A percentile compares a stretch with the other conserved stretches of the same genome.
phyloP scores from a whole-genome alignment of 2,329 filamentous ascomycete species.

The Botrytis porri region DNA sequence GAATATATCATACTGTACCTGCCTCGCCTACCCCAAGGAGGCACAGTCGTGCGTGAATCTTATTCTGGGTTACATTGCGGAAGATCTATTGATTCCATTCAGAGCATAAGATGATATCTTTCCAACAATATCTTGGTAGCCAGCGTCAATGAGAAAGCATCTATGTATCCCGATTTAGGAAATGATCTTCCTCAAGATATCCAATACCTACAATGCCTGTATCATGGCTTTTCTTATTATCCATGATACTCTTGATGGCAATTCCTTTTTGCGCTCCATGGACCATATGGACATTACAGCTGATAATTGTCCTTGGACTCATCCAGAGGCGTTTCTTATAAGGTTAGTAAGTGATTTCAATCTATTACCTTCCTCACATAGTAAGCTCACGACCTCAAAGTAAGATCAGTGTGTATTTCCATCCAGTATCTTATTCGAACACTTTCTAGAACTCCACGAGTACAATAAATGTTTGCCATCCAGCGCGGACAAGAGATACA shows the following conservation, averaged over 20 bases:
- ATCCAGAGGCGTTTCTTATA: constrained; percentile 4
- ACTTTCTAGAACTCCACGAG: background rate
- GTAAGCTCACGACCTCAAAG: background rate
- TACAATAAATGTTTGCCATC: background rate
- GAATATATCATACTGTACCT: background rate
- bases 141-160: background rate
- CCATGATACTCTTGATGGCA: background rate
- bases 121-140: background rate
- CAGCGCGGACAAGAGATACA: background rate
- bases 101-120: background rate
- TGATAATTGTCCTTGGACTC: background rate
- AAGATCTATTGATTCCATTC: background rate
- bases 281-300: background rate
- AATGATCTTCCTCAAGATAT: background rate
- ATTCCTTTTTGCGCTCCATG: background rate
- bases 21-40: background rate
- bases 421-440: background rate
- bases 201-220: background rate
- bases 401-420: background rate
- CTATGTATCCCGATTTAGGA: background rate
- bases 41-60: background rate
- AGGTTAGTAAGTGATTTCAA: background rate
- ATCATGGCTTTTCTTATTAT: background rate
- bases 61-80: background rate
- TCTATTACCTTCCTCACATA: background rate